A percentile compares a stretch with the other conserved stretches of the same genome.
These are phyloP conservation scores for Neurospora sp. DNA, from an alignment of 495 filamentous ascomycete genomes.

Conservation along the genomic window DNA sequence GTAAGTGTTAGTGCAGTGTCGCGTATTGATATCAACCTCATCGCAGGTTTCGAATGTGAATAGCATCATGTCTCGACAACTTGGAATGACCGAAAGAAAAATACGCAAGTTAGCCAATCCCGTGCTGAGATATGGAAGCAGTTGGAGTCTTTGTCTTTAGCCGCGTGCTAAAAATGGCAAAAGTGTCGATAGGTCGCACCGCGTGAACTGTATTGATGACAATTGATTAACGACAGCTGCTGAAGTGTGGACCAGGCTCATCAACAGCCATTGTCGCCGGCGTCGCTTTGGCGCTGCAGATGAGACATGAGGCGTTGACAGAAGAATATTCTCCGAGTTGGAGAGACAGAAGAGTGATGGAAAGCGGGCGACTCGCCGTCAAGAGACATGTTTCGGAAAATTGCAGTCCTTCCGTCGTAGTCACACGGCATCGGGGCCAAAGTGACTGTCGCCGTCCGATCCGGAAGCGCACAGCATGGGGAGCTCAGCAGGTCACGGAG, in stretches of 20 bases:
- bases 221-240: not conserved
- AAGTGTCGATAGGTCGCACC: not conserved
- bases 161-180: not conserved
- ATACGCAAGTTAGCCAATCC: not conserved
- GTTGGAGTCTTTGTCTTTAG: not conserved
- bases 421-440: not conserved
- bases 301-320: not conserved
- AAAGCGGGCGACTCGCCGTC: not conserved
- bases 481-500: not conserved
- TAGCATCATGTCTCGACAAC: not conserved
- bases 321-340: not conserved
- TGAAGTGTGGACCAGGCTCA: not conserved
- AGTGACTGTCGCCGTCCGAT: not conserved
- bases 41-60: not conserved
- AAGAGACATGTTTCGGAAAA: not conserved
- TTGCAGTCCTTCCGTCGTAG: not conserved
- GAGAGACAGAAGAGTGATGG: not conserved
- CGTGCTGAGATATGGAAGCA: not conserved
- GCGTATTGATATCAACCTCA: not conserved
- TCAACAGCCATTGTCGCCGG: not conserved
- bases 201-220: not conserved
- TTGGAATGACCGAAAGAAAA: not conserved
- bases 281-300: not conserved
- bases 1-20: not conserved
- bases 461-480: not conserved